A percentile compares a stretch with the other conserved stretches of the same genome.
phyloP scores from a whole-genome alignment of 345 rosid species.

The Zanthoxylum bungeanum region DNA sequence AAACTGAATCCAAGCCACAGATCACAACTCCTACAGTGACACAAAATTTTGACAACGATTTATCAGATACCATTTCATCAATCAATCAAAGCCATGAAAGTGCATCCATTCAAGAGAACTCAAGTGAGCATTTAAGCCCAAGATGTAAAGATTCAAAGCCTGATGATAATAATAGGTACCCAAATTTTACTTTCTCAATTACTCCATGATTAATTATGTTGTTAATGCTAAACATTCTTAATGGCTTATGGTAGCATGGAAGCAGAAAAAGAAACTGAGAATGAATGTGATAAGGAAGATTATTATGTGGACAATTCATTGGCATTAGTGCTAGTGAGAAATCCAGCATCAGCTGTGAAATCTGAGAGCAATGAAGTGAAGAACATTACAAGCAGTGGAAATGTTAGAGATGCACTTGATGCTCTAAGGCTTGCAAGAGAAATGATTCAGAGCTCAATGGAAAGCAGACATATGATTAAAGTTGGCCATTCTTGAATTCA shows the following conservation, averaged over 20 bases:
- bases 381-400: slow-evolving; percentile 22
- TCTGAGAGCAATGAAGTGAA: slow-evolving; percentile 19
- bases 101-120: slow-evolving; percentile 20
- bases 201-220: not conserved
- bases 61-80: slow-evolving; percentile 17
- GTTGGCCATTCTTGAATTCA: slow-evolving; percentile 28
- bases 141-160: slow-evolving; percentile 18
- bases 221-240: not conserved
- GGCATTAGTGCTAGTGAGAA: slow-evolving; percentile 38
- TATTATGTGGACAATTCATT: slow-evolving; percentile 34
- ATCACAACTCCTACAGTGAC: slow-evolving; percentile 6
- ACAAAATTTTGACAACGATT: slow-evolving; percentile 14
- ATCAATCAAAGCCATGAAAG: slow-evolving; percentile 17
- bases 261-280: slow-evolving; percentile 12
- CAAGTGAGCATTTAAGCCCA: slow-evolving; percentile 13
- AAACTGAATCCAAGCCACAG: slow-evolving; percentile 30
- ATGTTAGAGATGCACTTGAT: slow-evolving; percentile 48
- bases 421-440: slow-evolving; percentile 41
- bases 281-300: slow-evolving; percentile 13
- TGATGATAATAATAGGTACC: slow-evolving; percentile 26
- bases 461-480: slow-evolving; percentile 37
- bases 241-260: not conserved
- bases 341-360: slow-evolving; percentile 4
- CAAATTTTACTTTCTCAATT: not conserved
- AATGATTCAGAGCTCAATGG: slow-evolving; percentile 34